A percentile compares a stretch with the other conserved stretches of the same genome.
phyloP scores from a whole-genome alignment of 2,329 filamentous ascomycete genomes.

The Monosporascus sp. region DNA sequence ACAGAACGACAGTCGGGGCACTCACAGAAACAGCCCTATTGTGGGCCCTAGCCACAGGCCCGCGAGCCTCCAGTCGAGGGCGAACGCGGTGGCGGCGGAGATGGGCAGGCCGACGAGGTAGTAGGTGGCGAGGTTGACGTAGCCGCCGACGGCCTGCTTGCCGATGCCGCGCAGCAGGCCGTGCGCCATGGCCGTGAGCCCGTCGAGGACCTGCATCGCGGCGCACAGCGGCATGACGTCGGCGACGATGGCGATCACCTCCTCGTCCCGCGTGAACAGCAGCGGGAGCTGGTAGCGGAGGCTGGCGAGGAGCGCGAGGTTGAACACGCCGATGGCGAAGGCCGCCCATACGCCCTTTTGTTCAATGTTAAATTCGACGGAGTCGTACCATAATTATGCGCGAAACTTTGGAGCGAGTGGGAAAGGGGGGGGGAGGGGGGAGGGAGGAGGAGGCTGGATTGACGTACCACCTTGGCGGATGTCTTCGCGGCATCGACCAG shows the following conservation, averaged over 20 bases:
- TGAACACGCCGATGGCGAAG: slow-evolving; percentile 69
- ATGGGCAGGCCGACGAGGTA: slow-evolving; percentile 83
- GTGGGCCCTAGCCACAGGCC: slow-evolving; percentile 80
- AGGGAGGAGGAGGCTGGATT: not conserved
- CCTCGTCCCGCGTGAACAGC: slow-evolving; percentile 70
- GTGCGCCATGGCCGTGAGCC: slow-evolving; percentile 71
- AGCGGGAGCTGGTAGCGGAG: slow-evolving; percentile 70
- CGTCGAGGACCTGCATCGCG: slow-evolving; percentile 86
- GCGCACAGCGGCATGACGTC: slow-evolving; percentile 73
- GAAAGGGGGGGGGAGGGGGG: not conserved
- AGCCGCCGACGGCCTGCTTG: slow-evolving; percentile 83
- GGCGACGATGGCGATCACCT: slow-evolving; percentile 65
- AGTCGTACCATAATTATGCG: slow-evolving; percentile 3
- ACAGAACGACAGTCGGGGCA: slow-evolving; percentile 9
- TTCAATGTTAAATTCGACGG: not conserved
- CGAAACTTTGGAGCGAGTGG: not conserved
- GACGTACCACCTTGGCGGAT: slow-evolving; percentile 66
- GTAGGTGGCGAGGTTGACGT: slow-evolving; percentile 80
- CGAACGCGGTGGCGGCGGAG: slow-evolving; percentile 73
- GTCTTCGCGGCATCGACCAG: slow-evolving; percentile 75
- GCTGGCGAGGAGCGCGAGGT: slow-evolving; percentile 62
- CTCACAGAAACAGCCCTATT: slow-evolving; percentile 61
- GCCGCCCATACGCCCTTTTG: slow-evolving; percentile 55
- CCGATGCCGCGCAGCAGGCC: slow-evolving; percentile 84
- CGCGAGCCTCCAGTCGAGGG: slow-evolving; percentile 66